Evolutionary conservation across 495 filamentous ascomycete species (phyloP), one percentile per base, ranked within the genome.

Genomic region (Venustampulla echinocandica): DNA sequence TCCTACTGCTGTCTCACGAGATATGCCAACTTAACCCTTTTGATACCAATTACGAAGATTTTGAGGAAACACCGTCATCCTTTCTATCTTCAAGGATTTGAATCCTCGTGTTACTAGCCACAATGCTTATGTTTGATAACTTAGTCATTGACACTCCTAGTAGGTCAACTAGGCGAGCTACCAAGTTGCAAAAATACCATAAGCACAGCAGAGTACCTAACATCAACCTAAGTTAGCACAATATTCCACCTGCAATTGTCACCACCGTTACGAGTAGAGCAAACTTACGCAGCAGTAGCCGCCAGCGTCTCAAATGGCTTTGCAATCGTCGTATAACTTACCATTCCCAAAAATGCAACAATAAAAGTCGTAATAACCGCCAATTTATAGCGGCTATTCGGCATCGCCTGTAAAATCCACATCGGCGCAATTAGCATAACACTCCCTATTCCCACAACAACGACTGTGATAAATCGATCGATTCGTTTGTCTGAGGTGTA

Each of bases 181-280:
- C 60, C 47, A 47, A 63, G 38, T 35, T 66, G 62, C 42, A 64
- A 37, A 34, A 64, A 64, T 5, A 64, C 60, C 56, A 63, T 62
- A 13, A 66, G 38, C 9, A 63, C 58, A 1, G 62, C 60, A 7
- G 56, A 54, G 46, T 65, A 65, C 17, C 60, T 63, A 30, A 14
- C 13, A 35, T 10, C n/a, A 5, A 15, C 27, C 27, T 30, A 7
- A 30, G 27, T 7, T 30, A 6, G 17, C 21, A 24, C 6, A 17
- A 14, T 14, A 17, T 4, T 38, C 10, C 42, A 21, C 33, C 15
- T 11, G 30, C 1, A 13, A 36, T 18, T 10, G 1, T 28, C 33
- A 35, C n/a, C 33, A n/a, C n/a, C 5, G 10, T n/a, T 18, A 11
- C 1, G 5, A 3, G 14, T 19, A n/a, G 20, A 24, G 32, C n/a